Evolutionary conservation across 2,329 filamentous ascomycete species (phyloP).

Genomic region (Stachybotrys echinatus): DNA sequence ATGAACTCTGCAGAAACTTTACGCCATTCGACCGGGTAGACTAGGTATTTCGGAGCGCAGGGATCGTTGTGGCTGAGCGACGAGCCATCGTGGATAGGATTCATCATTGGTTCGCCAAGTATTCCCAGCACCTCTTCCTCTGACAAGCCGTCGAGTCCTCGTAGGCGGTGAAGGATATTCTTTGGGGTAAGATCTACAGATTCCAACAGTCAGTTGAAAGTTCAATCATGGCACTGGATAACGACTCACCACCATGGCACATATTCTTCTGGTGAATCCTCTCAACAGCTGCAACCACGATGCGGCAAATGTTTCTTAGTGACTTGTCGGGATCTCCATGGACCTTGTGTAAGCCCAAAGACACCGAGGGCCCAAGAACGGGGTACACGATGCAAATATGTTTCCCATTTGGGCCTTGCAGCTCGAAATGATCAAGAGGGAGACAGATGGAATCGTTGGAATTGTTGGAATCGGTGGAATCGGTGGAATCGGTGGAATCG

Average conservation of each 20-base stretch:
- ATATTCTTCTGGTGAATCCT: too few species aligned
- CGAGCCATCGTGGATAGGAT: background rate
- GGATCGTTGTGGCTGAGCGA: constrained; percentile 2
- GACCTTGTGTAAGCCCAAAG: background rate
- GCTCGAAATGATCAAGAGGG: constrained; percentile 14
- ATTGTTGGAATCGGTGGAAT: too few species aligned
- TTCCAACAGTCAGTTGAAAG: background rate
- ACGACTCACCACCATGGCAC: constrained; percentile 10
- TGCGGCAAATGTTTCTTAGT: constrained; percentile 8
- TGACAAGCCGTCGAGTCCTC: constrained; percentile 11
- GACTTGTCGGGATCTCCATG: constrained; percentile 2
- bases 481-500: background rate
- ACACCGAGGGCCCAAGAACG: constrained; percentile 11
- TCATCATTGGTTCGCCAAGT: constrained; percentile 6
- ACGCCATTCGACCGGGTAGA: constrained; percentile 14
- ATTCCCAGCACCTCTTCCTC: constrained; percentile 11
- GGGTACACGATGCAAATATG: constrained; percentile 16
- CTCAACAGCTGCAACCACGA: constrained; percentile 1
- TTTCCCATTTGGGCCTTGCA: constrained; percentile 13
- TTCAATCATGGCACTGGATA: background rate
- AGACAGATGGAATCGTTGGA: background rate
- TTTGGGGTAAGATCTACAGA: constrained; percentile 12
- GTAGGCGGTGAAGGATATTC: constrained; percentile 13
- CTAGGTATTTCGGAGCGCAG: constrained; percentile 13
- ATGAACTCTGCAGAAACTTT: background rate